A percentile compares a stretch with the other conserved stretches of the same genome.
These are phyloP conservation scores for Silene uniflora DNA, from an alignment of 148 eudicot genomes.

Conservation along the genomic window DNA sequence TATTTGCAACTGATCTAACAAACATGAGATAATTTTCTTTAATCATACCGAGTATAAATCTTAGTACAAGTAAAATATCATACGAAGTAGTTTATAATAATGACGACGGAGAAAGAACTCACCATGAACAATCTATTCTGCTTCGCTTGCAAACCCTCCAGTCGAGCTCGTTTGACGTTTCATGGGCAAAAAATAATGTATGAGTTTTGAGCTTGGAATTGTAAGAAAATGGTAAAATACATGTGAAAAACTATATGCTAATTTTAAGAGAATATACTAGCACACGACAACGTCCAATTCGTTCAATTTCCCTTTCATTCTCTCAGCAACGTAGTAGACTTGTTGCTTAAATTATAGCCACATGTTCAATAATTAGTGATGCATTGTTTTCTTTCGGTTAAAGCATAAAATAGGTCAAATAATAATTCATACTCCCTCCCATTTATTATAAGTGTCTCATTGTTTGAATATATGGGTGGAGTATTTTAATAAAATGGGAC, in stretches of 20 bases:
- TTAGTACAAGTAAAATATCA: no score
- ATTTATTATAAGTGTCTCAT: no score
- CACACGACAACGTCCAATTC: background rate
- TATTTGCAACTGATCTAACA: no score
- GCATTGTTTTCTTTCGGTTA: background rate
- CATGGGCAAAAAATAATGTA: background rate
- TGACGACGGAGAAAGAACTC: background rate
- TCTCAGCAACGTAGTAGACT: background rate
- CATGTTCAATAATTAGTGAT: background rate
- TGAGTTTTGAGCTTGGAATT: background rate
- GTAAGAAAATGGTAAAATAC: background rate
- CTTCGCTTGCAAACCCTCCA: background rate
- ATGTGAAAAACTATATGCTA: background rate
- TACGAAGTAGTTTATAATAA: no score
- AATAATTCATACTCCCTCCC: no score
- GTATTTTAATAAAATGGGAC: no score
- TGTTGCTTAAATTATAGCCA: slow-evolving; percentile 5
- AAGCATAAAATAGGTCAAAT: no score
- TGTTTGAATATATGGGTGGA: no score
- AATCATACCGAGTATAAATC: no score
- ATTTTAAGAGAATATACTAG: no score
- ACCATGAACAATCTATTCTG: background rate
- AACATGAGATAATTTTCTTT: no score
- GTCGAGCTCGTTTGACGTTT: background rate
- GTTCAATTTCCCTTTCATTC: background rate